Percentiles rank a stretch among this genome's conserved stretches.
These are phyloP conservation scores for Pascua sp. DNA, from an alignment of 1,284 basidiomycete species.

Conservation along the genomic window DNA sequence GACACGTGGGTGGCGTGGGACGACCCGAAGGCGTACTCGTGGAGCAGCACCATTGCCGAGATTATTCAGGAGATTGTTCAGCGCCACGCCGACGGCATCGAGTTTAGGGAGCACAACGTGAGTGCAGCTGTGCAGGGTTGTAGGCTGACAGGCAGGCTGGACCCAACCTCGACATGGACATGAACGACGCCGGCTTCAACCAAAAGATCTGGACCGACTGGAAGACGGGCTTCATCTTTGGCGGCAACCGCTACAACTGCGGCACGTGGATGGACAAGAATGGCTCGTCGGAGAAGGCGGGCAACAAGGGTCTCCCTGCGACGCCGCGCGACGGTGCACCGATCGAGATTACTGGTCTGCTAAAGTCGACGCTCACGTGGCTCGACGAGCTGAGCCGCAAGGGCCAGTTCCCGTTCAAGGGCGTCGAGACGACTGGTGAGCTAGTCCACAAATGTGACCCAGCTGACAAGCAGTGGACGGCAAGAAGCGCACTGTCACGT, in stretches of 20 bases:
- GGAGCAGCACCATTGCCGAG: conserved; percentile 79
- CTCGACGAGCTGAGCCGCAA: conserved; percentile 63
- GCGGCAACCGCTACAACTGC: conserved; percentile 69
- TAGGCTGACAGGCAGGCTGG: conserved; percentile 59
- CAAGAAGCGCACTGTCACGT: conserved; percentile 68
- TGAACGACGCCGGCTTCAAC: conserved; percentile 88
- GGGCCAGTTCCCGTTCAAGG: conserved; percentile 83
- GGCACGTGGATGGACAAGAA: conserved; percentile 96
- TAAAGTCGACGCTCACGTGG: conserved; percentile 92
- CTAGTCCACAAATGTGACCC: conserved; percentile 18
- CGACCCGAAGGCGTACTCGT: conserved; percentile 74
- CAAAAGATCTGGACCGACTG: conserved; percentile 92
- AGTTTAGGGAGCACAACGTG: conserved; percentile 86
- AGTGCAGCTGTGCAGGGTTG: conserved; percentile 5
- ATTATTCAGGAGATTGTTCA: conserved; percentile 95
- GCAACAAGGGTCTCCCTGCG: conserved; percentile 89
- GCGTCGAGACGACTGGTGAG: conserved; percentile 75
- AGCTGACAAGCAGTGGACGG: conserved; percentile 61
- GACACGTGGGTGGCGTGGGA: conserved; percentile 93
- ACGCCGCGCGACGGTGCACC: conserved; percentile 94
- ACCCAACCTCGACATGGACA: conserved; percentile 88
- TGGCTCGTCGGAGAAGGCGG: conserved; percentile 85
- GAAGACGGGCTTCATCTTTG: conserved; percentile 83
- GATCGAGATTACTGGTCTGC: conserved; percentile 87
- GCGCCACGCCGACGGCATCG: conserved; percentile 86